These are phyloP conservation scores for Podila minutissima DNA, from an alignment of 192 early-diverging fungal genomes.

Conservation along the genomic window DNA sequence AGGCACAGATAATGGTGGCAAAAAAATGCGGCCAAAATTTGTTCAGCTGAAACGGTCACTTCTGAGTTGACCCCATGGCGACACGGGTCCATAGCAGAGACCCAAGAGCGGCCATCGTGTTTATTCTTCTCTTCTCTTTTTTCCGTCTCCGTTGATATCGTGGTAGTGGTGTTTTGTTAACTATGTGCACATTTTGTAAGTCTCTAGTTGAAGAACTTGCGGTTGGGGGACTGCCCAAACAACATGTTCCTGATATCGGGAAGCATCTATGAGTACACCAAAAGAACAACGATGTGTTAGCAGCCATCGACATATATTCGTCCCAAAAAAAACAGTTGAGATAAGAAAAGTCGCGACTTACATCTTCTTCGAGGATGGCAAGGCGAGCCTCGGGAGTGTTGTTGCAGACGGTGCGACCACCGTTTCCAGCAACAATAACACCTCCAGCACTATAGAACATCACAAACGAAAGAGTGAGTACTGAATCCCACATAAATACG, in stretches of 20 bases:
- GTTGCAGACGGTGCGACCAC: slow-evolving; percentile 83
- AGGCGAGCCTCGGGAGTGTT: slow-evolving; percentile 95
- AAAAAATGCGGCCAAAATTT: slow-evolving; percentile 6
- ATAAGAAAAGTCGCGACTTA: slow-evolving; percentile 45
- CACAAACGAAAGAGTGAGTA: background rate
- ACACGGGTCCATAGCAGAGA: too few species aligned
- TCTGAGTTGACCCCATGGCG: too few species aligned
- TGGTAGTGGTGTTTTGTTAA: background rate
- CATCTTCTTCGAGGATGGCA: slow-evolving; percentile 81
- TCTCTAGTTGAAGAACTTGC: slow-evolving; percentile 90
- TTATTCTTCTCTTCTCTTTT: too few species aligned
- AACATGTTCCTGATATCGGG: slow-evolving; percentile 91
- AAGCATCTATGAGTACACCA: slow-evolving; percentile 73
- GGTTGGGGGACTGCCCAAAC: slow-evolving; percentile 91
- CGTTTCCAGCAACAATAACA: slow-evolving; percentile 79
- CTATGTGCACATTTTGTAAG: background rate
- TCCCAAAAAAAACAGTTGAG: background rate
- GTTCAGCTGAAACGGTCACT: too few species aligned
- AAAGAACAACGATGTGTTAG: too few species aligned
- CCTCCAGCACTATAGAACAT: slow-evolving; percentile 81
- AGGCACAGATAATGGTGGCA: slow-evolving; percentile 39
- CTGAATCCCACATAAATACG: background rate
- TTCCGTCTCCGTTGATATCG: background rate
- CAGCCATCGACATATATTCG: too few species aligned
- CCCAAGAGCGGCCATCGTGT: too few species aligned